These are phyloP conservation scores for Albophoma yamanashiensis DNA, from an alignment of 2,329 filamentous ascomycete species.

Conservation along the genomic window DNA sequence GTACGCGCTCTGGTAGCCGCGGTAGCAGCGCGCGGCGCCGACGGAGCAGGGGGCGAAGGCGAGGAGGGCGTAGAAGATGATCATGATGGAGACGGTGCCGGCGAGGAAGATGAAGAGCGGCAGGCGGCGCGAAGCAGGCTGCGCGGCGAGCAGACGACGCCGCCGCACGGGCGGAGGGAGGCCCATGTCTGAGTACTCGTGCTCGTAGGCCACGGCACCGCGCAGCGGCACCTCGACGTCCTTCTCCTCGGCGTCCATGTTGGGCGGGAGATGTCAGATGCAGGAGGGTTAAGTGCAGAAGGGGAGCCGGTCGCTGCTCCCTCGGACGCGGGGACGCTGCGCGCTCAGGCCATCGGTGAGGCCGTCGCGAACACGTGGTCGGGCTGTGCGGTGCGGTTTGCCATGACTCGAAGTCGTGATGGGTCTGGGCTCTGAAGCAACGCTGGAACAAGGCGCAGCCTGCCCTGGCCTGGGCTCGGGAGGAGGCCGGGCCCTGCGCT, in stretches of 20 bases:
- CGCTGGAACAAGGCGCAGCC: background rate
- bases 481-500: background rate
- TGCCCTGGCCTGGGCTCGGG: background rate
- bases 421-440: background rate
- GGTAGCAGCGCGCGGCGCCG: conserved; percentile 14
- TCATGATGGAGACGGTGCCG: conserved; percentile 1
- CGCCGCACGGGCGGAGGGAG: conserved; percentile 4
- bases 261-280: background rate
- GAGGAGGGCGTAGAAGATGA: conserved; percentile 3
- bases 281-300: background rate
- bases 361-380: background rate
- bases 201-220: background rate
- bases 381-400: background rate
- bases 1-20: conserved; percentile 18
- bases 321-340: background rate
- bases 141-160: conserved; percentile 6
- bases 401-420: background rate
- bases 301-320: background rate
- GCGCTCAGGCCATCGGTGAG: background rate
- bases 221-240: background rate
- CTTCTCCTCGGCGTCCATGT: background rate
- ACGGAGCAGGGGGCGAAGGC: conserved; percentile 15
- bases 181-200: background rate
- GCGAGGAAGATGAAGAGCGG: conserved; percentile 7
- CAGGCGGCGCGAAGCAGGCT: conserved; percentile 8